Evolutionary conservation across 129 eudicot species (phyloP), one percentile per base, ranked within the genome.

Genomic region (Helichrysum umbraculigerum): DNA sequence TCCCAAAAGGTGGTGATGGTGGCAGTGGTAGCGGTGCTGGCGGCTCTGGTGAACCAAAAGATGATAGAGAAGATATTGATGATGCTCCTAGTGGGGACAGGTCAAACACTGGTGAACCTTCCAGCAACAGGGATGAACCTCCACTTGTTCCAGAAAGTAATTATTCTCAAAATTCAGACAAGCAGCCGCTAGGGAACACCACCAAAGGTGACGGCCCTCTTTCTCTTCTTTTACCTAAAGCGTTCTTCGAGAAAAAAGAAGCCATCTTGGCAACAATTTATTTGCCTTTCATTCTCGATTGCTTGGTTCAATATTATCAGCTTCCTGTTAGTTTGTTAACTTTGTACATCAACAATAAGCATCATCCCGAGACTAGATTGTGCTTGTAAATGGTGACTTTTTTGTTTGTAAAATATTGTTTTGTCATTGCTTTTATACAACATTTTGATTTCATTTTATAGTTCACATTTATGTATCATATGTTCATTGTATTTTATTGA

Each of bases 41-140:
- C 19, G 54, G 82, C 28, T 76, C 78, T 12, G 79, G 82, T 72
- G 78, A 78, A 56, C 86, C 76, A 69, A 85, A 81, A 42, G 68
- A 85, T 5, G 75, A 73, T 21, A 62, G 41, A 62, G 78, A 85
- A 41, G 83, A 83, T 73, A 15, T 60, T 6, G 76, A 84, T 44
- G 85, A 86, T 78, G 61, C 86, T 64, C 81, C 84, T 51, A 76
- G 82, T 35, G 87, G 77, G 71, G 84, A 87, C 33, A 71, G 39
- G 70, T 70, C 74, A 57, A 88, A 83, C 68, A 33, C 81, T 20
- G 85, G 39, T 63, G 76, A 70, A 22, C 73, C 90, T 75, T 78
- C 81, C 12, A 67, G 71, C 9, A 62, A 68, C 47, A 74, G 34
- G 78, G 81, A 65, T 78, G 87, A 68, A 64, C 90, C 89, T 9